Percentiles rank a stretch among this genome's conserved stretches.
Evolutionary conservation across 148 eudicot species (phyloP).

Genomic region (Spergularia bocconei): DNA sequence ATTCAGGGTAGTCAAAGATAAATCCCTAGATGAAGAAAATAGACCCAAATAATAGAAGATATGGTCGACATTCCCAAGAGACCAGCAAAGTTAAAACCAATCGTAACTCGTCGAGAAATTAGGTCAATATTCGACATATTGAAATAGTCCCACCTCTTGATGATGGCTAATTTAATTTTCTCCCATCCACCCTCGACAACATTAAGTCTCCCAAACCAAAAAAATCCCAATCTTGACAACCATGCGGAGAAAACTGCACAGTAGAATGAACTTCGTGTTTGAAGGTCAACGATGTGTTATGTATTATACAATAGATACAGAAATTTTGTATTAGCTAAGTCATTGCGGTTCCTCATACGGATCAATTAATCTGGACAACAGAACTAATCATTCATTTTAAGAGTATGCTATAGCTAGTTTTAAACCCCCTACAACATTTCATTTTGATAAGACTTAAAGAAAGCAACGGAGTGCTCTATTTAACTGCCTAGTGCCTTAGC

Average conservation of each 20-base stretch:
- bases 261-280: not conserved
- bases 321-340: no score
- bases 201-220: not conserved
- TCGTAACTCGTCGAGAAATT: not conserved
- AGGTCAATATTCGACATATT: not conserved
- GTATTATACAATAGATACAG: not conserved
- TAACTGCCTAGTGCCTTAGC: no score
- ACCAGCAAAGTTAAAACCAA: not conserved
- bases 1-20: not conserved
- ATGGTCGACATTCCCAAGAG: not conserved
- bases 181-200: not conserved
- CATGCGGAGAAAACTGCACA: not conserved
- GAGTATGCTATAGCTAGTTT: no score
- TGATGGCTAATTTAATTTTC: not conserved
- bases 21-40: not conserved
- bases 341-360: no score
- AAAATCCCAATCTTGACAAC: not conserved
- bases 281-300: not conserved
- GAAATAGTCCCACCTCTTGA: not conserved
- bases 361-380: no score
- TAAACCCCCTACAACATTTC: no score
- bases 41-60: not conserved
- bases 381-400: no score
- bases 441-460: no score
- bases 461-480: not conserved